Conservation (phyloP, 73 alveolate species). For the Symbiodinium pilosum region DNA sequence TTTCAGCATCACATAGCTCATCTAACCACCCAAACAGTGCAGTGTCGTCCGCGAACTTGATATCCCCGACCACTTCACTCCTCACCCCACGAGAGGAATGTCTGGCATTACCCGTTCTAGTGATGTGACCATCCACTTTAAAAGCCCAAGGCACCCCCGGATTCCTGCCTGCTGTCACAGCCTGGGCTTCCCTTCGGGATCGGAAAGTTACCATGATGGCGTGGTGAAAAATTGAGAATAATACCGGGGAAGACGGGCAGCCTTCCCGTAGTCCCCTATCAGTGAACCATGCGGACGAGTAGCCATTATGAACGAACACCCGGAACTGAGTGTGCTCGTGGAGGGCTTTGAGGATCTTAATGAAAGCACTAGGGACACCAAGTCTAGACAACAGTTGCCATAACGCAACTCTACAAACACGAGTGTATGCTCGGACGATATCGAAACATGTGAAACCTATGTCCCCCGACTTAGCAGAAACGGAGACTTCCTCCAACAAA, state of each 20-base stretch:
- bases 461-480: neutral
- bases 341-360: neutral
- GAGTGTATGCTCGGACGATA: constrained; percentile 14
- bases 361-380: neutral
- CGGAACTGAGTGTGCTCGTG: neutral
- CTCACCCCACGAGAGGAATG: neutral
- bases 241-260: constrained; percentile 30
- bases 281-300: constrained; percentile 25
- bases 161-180: neutral
- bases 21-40: neutral
- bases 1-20: neutral
- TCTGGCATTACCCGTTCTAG: neutral
- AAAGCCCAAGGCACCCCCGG: neutral
- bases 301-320: neutral
- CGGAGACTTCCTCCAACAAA: neutral
- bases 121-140: too few species aligned
- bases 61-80: neutral
- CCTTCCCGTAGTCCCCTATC: constrained; percentile 22
- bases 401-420: neutral
- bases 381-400: neutral
- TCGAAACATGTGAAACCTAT: neutral
- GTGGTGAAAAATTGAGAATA: neutral
- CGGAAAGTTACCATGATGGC: neutral
- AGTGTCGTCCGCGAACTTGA: neutral
- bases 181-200: neutral